phyloP scores from a whole-genome alignment of 2,329 filamentous ascomycete genomes.

The Fusarium longipes region DNA sequence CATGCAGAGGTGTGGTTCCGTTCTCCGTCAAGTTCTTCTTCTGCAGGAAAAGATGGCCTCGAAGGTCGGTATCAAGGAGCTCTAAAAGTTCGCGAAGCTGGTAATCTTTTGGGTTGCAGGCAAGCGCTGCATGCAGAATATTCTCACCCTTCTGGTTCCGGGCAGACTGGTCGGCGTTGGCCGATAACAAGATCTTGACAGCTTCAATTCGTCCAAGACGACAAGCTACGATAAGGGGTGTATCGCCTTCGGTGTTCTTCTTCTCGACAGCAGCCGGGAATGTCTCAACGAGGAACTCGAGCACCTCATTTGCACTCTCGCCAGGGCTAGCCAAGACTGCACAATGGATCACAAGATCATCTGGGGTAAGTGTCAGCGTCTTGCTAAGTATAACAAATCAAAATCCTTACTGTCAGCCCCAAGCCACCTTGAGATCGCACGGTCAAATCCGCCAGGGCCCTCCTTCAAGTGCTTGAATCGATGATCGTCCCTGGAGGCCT shows the following conservation, averaged over 20 bases:
- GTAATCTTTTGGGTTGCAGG: slow-evolving; percentile 47
- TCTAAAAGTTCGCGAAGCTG: slow-evolving; percentile 62
- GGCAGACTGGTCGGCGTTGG: slow-evolving; percentile 75
- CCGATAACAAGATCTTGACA: slow-evolving; percentile 70
- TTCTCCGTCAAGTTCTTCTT: slow-evolving; percentile 63
- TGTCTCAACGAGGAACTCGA: slow-evolving; percentile 73
- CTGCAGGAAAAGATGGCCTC: slow-evolving; percentile 68
- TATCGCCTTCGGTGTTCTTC: slow-evolving; percentile 68
- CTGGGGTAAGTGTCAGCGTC: slow-evolving; percentile 51
- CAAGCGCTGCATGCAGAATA: slow-evolving; percentile 70
- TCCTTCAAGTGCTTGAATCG: slow-evolving; percentile 71
- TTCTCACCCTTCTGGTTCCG: slow-evolving; percentile 73
- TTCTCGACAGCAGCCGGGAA: slow-evolving; percentile 72
- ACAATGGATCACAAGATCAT: slow-evolving; percentile 73
- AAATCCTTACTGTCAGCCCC: slow-evolving; percentile 64
- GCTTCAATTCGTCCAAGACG: slow-evolving; percentile 64
- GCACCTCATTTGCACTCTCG: slow-evolving; percentile 61
- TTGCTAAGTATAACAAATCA: slow-evolving; percentile 1
- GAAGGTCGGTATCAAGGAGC: slow-evolving; percentile 67
- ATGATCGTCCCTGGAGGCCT: slow-evolving; percentile 69
- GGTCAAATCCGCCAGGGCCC: slow-evolving; percentile 71
- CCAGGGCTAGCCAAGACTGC: slow-evolving; percentile 63
- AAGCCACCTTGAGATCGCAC: slow-evolving; percentile 71
- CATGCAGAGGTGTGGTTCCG: slow-evolving; percentile 72
- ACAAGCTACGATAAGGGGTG: slow-evolving; percentile 77